phyloP scores from a whole-genome alignment of 2,329 filamentous ascomycete species.

The Polychaeton citri region DNA sequence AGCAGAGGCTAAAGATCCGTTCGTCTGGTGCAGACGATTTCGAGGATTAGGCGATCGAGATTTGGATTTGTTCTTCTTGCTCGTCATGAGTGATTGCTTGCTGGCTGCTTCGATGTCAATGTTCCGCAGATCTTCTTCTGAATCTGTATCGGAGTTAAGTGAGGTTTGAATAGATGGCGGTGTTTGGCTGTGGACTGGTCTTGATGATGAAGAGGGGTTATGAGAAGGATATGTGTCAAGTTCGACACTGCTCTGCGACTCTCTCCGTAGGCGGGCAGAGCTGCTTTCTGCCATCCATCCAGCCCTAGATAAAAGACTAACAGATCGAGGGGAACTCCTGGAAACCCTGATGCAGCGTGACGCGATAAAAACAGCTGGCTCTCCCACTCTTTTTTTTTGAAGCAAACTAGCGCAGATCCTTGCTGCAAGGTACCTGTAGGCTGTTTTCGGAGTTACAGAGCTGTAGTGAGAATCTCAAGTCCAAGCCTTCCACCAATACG shows the following conservation, averaged over 20 bases:
- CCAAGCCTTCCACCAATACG: too few relatives aligned
- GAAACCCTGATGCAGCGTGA: not conserved
- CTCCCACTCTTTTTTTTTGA: not conserved
- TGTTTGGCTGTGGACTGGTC: too few relatives aligned
- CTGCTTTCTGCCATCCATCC: not conserved
- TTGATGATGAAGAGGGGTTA: not conserved
- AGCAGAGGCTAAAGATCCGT: slow-evolving; percentile 10
- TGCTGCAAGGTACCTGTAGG: not conserved
- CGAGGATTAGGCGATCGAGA: slow-evolving; percentile 18
- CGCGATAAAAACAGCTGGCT: not conserved
- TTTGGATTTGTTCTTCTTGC: slow-evolving; percentile 13
- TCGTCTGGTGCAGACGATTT: slow-evolving; percentile 8
- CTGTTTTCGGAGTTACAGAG: too few relatives aligned
- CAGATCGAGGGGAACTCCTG: not conserved
- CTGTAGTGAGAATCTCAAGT: too few relatives aligned
- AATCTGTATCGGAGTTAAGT: not conserved
- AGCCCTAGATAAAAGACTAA: not conserved
- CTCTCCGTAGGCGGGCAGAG: not conserved
- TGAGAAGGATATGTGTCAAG: not conserved
- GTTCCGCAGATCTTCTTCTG: not conserved
- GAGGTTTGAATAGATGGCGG: too few relatives aligned
- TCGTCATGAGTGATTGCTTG: not conserved
- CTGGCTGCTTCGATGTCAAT: not conserved
- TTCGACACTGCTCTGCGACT: not conserved
- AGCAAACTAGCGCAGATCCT: not conserved